Base-by-base conservation (phyloP, 1,139 yeast species). In the Kluyveromyces marxianus region DNA sequence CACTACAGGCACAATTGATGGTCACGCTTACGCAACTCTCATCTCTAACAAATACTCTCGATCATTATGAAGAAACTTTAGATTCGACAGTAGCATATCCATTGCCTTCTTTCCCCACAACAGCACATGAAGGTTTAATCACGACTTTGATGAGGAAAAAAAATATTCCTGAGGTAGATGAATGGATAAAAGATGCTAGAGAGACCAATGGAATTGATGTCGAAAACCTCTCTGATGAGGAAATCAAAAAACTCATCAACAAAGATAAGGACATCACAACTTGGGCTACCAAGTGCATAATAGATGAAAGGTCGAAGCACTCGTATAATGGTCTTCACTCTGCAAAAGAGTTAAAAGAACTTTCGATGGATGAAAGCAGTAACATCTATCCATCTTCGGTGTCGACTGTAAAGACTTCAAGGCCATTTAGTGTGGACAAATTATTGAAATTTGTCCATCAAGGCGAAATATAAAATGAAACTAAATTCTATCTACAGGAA, bases 141-240 rank as follows among this genome's bases (percentile, higher is more conserved):
- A 84, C 95, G 0, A 88, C 97, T 0, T 69, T 92, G 51, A 67
- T 92, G 50, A 74, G 97, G 48, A 92, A 89, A 63, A 90, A 90
- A 62, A 82, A 85, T 42, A 69, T 86, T 10, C 97, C 97, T 0
- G 97, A 89, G 55, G 95, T 90, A 1, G 88, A 82, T 47, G 86
- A 80, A 41, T 89, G 97, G 97, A 77, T 88, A 14, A 73, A 74
- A 21, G 70, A 71, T 24, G 89, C 92, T 2, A 66, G 69, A 26
- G 71, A 69, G 25, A 62, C 67, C 25, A 71, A 73, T 1, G 63
- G 63, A 4, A 37, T 60, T 41, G 54, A 63, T 46, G 25, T 53
- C 28, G 44, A 48, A 4, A 34, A 58, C 38, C 25, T 56, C 30
- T 51, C 53, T 10, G 49, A 50, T 7, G 53, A 48, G 10, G 65